These are phyloP conservation scores for Ogataea wickerhamii DNA, from an alignment of 805 yeast species.

Conservation along the genomic window DNA sequence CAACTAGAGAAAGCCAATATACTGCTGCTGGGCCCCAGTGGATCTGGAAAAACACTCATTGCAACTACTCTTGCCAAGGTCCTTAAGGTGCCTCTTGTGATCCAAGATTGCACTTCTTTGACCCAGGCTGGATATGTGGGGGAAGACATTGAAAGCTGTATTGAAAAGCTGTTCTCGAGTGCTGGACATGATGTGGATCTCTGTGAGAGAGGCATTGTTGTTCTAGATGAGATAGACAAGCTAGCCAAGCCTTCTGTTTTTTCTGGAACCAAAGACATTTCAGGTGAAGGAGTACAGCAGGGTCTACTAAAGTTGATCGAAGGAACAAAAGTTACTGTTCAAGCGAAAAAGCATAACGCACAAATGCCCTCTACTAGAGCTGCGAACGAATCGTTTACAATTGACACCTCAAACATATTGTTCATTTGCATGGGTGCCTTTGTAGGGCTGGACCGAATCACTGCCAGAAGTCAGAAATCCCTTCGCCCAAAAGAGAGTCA, in stretches of 20 bases:
- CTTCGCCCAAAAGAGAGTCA: constrained; percentile 5
- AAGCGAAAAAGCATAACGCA: constrained; percentile 27
- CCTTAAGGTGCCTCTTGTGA: constrained; percentile 53
- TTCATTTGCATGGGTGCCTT: constrained; percentile 62
- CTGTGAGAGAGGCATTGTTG: constrained; percentile 56
- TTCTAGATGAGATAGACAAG: constrained; percentile 58
- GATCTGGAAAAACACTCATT: constrained; percentile 57
- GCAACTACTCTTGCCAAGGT: constrained; percentile 52
- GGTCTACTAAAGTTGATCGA: constrained; percentile 54
- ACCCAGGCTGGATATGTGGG: constrained; percentile 68
- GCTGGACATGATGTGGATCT: constrained; percentile 50
- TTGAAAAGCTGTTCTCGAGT: constrained; percentile 47
- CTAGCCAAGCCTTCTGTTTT: constrained; percentile 46
- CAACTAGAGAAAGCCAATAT: constrained; percentile 55
- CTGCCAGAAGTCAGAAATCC: constrained; percentile 37
- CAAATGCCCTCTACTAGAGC: constrained; percentile 9
- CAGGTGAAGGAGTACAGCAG: constrained; percentile 67
- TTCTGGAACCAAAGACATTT: constrained; percentile 52
- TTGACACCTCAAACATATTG: constrained; percentile 54
- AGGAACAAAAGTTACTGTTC: constrained; percentile 49
- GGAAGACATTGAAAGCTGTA: constrained; percentile 57
- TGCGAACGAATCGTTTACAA: constrained; percentile 38
- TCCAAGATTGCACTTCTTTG: constrained; percentile 58
- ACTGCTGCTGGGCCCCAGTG: constrained; percentile 56
- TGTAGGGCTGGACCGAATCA: constrained; percentile 51